phyloP scores from a whole-genome alignment of 176 grass and related monocot species.

The Cenchrus fungigraminus region DNA sequence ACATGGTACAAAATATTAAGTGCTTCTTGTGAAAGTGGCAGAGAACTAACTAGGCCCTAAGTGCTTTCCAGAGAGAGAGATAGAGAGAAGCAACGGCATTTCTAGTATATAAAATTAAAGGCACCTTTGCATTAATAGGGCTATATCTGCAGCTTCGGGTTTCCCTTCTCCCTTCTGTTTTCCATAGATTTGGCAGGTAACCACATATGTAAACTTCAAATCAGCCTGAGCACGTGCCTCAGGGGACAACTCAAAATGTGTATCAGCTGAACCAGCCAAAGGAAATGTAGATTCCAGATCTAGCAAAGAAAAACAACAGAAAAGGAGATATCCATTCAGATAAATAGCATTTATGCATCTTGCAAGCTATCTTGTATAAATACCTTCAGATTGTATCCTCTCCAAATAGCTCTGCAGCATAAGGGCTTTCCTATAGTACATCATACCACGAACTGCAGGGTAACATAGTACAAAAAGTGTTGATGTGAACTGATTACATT shows the following conservation, averaged over 20 bases:
- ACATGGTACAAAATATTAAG: constrained; percentile 36
- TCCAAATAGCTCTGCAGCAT: constrained; percentile 96
- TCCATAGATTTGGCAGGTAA: constrained; percentile 96
- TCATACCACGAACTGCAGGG: constrained; percentile 90
- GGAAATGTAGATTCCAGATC: constrained; percentile 47
- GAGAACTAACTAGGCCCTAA: constrained; percentile 16
- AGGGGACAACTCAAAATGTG: constrained; percentile 83
- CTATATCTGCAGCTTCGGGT: constrained; percentile 84
- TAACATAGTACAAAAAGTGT: constrained; percentile 28
- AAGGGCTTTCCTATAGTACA: constrained; percentile 98
- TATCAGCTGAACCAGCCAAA: constrained; percentile 60
- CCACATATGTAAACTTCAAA: constrained; percentile 94
- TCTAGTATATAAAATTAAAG: constrained; percentile 41
- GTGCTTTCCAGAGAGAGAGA: neutral
- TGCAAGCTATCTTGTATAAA: constrained; percentile 29
- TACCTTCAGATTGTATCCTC: constrained; percentile 81
- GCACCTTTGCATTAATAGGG: constrained; percentile 88
- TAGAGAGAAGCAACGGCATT: constrained; percentile 1
- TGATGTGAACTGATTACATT: neutral
- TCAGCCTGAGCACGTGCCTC: constrained; percentile 83
- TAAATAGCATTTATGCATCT: constrained; percentile 30
- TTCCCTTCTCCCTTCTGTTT: constrained; percentile 84
- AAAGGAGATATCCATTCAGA: constrained; percentile 18
- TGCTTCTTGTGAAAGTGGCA: neutral
- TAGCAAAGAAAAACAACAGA: constrained; percentile 40